Evolutionary conservation across 2,329 filamentous ascomycete genomes (phyloP), one percentile per base, ranked within the genome.

Genomic region (Xylariaceae sp.): DNA sequence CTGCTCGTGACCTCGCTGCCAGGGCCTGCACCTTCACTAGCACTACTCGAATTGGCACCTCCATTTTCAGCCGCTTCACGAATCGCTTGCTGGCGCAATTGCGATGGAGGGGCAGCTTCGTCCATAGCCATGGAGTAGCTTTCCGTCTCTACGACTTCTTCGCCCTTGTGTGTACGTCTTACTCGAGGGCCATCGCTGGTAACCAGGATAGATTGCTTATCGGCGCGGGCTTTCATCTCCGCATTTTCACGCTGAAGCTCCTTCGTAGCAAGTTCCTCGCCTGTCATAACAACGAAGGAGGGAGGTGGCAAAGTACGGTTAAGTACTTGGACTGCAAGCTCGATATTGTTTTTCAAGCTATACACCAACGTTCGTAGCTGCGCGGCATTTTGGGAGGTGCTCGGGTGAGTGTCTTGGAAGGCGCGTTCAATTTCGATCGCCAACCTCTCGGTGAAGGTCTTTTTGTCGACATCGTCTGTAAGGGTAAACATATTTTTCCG

Each of bases 101-200:
- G 69, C 0, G 75, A 74, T 2, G 74, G 73, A 6, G 74, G 73
- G 23, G 23, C 23, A 4, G 71, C 73, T 50, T 78, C 78, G 45
- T 75, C 74, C 23, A 65, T 70, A 1, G 70, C 65, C 15, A 71
- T 65, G 18, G 62, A 68, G 44, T 75, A 72, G n/a, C 75, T 80
- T 39, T 95, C 90, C 51, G 88, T 86, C 62, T 93, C 92, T 13
- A 97, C 82, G 13, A 96, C 74, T 71, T 97, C 94, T 60, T 97
- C 92, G 10, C 94, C 94, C 74, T 97, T 97, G 77, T 97, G 93
- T 1, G 93, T 97, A 66, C 90, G 86, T 68, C 92, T 84, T 58
- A 97, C 87, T 2, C 92, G 86, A 3, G 92, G 91, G 53, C 84
- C 82, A 15, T 89, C 85, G 17, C 89, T 84, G 11, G 90, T 84